These are phyloP conservation scores for Eucalyptus melliodora DNA, from an alignment of 345 rosid genomes.

Conservation along the genomic window DNA sequence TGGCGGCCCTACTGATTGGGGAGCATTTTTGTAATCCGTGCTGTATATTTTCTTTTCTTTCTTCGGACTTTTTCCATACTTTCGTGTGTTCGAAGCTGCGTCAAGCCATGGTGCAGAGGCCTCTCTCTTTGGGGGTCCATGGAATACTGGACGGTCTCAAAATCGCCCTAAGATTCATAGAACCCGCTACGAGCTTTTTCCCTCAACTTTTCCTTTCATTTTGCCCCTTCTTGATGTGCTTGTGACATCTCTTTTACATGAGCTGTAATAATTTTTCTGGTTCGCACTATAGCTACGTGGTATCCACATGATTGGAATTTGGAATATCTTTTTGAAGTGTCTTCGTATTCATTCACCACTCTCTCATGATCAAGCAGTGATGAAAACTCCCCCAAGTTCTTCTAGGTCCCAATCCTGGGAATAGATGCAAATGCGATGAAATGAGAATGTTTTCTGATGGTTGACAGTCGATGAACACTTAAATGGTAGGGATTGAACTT, in stretches of 20 bases:
- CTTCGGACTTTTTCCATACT: not conserved
- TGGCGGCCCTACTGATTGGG: conserved; percentile 12
- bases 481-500: not conserved
- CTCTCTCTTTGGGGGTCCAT: not conserved
- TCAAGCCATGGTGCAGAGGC: not conserved
- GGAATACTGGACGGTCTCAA: not conserved
- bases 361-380: not conserved
- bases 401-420: not conserved
- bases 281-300: not conserved
- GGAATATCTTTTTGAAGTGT: not conserved
- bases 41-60: not conserved
- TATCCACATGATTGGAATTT: not conserved
- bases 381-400: not conserved
- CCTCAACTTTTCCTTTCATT: not conserved
- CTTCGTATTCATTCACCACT: not conserved
- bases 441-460: not conserved
- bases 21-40: not conserved
- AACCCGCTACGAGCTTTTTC: not conserved
- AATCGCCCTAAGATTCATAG: not conserved
- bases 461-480: not conserved
- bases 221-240: not conserved
- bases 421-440: not conserved
- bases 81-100: not conserved
- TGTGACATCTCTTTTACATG: not conserved
- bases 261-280: not conserved